phyloP scores from a whole-genome alignment of 805 yeast genomes.

The Starmerella bacillaris region DNA sequence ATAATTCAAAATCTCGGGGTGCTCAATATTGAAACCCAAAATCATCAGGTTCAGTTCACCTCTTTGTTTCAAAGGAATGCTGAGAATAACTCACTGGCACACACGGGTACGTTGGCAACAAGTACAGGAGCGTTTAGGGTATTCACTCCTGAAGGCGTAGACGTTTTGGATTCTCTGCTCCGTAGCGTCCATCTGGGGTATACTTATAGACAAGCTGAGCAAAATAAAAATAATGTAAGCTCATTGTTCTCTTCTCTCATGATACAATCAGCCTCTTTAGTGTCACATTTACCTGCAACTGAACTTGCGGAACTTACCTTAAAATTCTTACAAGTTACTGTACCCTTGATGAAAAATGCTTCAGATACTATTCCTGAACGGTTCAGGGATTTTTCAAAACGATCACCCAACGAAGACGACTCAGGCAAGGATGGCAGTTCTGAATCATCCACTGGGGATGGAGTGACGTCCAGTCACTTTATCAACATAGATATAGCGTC shows the following conservation, averaged over 20 bases:
- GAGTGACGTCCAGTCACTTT: slow-evolving; percentile 1
- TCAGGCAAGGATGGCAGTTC: neutral
- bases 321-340: slow-evolving; percentile 4
- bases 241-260: slow-evolving; percentile 6
- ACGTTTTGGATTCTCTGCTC: slow-evolving; percentile 15
- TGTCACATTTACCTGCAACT: slow-evolving; percentile 7
- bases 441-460: neutral
- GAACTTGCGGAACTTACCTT: slow-evolving; percentile 6
- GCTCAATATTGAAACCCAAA: slow-evolving; percentile 15
- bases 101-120: slow-evolving; percentile 12
- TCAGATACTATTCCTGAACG: neutral
- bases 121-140: slow-evolving; percentile 15
- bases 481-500: slow-evolving; percentile 7
- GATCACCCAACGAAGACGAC: neutral
- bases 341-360: neutral
- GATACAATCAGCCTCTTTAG: slow-evolving; percentile 11
- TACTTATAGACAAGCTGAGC: slow-evolving; percentile 2
- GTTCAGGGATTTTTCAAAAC: too few relatives aligned
- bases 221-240: neutral
- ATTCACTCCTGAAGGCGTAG: slow-evolving; percentile 5
- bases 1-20: slow-evolving; percentile 10
- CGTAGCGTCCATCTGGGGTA: slow-evolving; percentile 13
- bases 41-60: slow-evolving; percentile 14
- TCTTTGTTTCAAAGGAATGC: slow-evolving; percentile 5
- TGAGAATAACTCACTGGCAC: slow-evolving; percentile 1